Percentiles rank a stretch among this genome's conserved stretches.
These are phyloP conservation scores for Agrostemma githago DNA, from an alignment of 148 eudicot species.

Conservation along the genomic window DNA sequence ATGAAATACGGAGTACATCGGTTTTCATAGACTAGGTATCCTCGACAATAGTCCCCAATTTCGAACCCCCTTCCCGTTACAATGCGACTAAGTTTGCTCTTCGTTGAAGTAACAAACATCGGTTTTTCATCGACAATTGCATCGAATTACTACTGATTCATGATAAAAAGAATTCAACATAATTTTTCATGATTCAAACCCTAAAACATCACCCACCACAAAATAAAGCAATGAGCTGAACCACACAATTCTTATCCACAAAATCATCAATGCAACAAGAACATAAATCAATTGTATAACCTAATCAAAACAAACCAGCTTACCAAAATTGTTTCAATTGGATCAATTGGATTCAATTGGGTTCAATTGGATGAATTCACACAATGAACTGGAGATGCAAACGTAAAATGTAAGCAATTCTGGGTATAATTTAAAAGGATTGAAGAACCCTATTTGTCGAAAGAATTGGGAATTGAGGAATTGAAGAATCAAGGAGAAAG, in stretches of 20 bases:
- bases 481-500: conserved; percentile 2
- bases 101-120: too few relatives aligned
- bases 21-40: too few relatives aligned
- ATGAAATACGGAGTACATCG: too few relatives aligned
- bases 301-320: neutral
- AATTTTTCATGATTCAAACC: too few relatives aligned
- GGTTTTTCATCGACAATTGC: too few relatives aligned
- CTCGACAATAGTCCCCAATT: too few relatives aligned
- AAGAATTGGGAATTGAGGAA: neutral
- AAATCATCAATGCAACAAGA: neutral
- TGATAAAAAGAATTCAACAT: too few relatives aligned
- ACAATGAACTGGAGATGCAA: neutral
- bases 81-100: too few relatives aligned
- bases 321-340: neutral
- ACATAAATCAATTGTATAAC: neutral
- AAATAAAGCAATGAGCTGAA: too few relatives aligned
- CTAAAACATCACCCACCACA: too few relatives aligned
- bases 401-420: neutral
- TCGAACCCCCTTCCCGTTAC: too few relatives aligned
- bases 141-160: too few relatives aligned
- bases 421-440: neutral
- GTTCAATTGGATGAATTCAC: neutral
- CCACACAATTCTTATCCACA: neutral
- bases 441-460: neutral
- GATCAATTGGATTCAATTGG: neutral